Base-by-base conservation (phyloP, 2,329 filamentous ascomycete genomes). In the Xylaria sp. region DNA sequence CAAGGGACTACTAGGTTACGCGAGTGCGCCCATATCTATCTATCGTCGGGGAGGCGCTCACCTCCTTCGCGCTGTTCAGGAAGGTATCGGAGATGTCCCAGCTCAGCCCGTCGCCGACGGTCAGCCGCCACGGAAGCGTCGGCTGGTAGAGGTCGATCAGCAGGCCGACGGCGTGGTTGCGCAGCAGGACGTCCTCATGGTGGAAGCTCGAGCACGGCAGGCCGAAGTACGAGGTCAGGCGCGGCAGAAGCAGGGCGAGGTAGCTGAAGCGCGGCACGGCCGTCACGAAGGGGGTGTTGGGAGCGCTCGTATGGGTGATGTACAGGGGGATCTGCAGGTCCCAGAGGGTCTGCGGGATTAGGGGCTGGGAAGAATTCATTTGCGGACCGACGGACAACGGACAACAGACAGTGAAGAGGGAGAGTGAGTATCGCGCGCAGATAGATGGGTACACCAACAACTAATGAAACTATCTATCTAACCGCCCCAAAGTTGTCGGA, bases 81-180 rank as follows among this genome's bases (percentile, higher is more conserved):
- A 87, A 87, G 0, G 84, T 85, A 66, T 86, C 83, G 39, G 73
- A 77, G 44, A 85, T 83, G 61, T 85, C 82, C 82, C 82, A 85
- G 44, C 77, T 78, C 26, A 77, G 66, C 17, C 81, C 82, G 53
- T 83, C 81, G 49, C 73, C 72, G 21, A 84, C 82, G 16, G 76
- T 76, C 44, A 86, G 71, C 11, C 74, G 74, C 82, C 82, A 86
- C 1, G 83, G 82, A 47, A 83, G 66, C 16, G 65, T 51, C 0
- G 82, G 81, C 61, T 75, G 78, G 67, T 86, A 85, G 21, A 86
- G 73, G 62, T 86, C 83, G 46, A 79, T 72, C 24, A 86, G 63
- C 48, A 71, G 57, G 34, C 69, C 69, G 47, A 69, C 64, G 29
- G 66, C 62, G 16, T 70, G 60, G 49, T 71, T 71, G 20, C 69